Percentiles rank a stretch among this genome's conserved stretches.
Conservation (phyloP, 805 yeast genomes). For the Lipomyces japonicus region DNA sequence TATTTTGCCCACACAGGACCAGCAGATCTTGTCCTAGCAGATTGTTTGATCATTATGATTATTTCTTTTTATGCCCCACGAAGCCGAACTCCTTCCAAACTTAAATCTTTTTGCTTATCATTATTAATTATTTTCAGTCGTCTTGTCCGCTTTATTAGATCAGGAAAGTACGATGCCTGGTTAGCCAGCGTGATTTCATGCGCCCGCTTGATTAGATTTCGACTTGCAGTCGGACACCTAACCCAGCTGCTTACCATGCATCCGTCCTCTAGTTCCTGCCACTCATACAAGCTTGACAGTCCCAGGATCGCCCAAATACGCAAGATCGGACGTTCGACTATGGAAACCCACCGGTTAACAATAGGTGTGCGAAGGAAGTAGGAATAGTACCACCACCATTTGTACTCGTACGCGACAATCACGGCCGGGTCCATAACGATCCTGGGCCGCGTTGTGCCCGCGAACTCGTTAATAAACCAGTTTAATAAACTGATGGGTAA, state of each 20-base stretch:
- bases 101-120: no score
- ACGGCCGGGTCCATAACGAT: slow-evolving; percentile 17
- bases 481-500: slow-evolving; percentile 16
- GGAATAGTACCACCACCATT: slow-evolving; percentile 24
- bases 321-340: slow-evolving; percentile 13
- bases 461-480: slow-evolving; percentile 2
- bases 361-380: slow-evolving; percentile 18
- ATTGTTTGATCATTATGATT: no score
- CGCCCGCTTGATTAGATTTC: not conserved
- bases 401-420: slow-evolving; percentile 16
- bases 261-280: slow-evolving; percentile 16
- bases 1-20: no score
- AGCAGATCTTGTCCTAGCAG: no score
- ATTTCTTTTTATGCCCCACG: no score
- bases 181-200: not conserved
- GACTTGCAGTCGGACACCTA: slow-evolving; percentile 7
- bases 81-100: no score
- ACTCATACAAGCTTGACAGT: slow-evolving; percentile 2
- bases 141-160: no score
- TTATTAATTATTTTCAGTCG: no score
- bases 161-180: no score
- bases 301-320: slow-evolving; percentile 5
- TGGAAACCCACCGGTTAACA: slow-evolving; percentile 6
- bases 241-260: slow-evolving; percentile 14
- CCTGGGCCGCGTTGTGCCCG: slow-evolving; percentile 8